These are phyloP conservation scores for Verticillium klebahnii DNA, from an alignment of 2,329 filamentous ascomycete genomes.

Conservation along the genomic window DNA sequence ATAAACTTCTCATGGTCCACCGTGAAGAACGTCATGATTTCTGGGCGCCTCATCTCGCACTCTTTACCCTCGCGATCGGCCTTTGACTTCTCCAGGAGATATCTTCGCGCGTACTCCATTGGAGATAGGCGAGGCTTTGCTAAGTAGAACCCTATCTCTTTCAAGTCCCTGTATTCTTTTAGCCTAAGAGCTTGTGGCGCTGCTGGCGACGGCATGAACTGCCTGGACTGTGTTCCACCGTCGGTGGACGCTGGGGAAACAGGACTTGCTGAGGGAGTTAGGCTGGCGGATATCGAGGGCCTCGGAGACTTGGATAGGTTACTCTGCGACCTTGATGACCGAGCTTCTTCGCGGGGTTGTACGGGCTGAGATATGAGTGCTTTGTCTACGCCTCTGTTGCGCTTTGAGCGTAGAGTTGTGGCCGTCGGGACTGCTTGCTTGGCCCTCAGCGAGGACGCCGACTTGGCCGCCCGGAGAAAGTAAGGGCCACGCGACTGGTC, in stretches of 20 bases:
- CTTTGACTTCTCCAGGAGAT: slow-evolving; percentile 26
- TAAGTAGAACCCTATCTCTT: slow-evolving; percentile 7
- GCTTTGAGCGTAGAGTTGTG: slow-evolving; percentile 9
- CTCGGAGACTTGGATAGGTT: not conserved
- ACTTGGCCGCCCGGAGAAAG: not conserved
- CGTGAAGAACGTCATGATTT: slow-evolving; percentile 28
- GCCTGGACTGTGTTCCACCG: not conserved
- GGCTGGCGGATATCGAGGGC: not conserved
- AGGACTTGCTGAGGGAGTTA: too few relatives aligned
- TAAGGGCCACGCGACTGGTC: not conserved
- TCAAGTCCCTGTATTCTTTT: not conserved
- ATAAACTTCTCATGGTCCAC: slow-evolving; percentile 26
- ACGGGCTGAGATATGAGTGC: slow-evolving; percentile 8
- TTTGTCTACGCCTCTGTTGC: slow-evolving; percentile 8
- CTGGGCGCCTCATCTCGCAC: slow-evolving; percentile 24
- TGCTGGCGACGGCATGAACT: not conserved
- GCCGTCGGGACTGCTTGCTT: slow-evolving; percentile 3
- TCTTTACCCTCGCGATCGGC: slow-evolving; percentile 18
- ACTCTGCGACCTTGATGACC: not conserved
- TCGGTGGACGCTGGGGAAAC: not conserved
- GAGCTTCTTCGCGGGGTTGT: not conserved
- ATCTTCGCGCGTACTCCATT: slow-evolving; percentile 33
- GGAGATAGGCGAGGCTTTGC: slow-evolving; percentile 28
- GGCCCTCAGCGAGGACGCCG: slow-evolving; percentile 4
- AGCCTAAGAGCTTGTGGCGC: not conserved